Evolutionary conservation across 208 protist genomes (phyloP).

Genomic region (Leishmania gerbilli): DNA sequence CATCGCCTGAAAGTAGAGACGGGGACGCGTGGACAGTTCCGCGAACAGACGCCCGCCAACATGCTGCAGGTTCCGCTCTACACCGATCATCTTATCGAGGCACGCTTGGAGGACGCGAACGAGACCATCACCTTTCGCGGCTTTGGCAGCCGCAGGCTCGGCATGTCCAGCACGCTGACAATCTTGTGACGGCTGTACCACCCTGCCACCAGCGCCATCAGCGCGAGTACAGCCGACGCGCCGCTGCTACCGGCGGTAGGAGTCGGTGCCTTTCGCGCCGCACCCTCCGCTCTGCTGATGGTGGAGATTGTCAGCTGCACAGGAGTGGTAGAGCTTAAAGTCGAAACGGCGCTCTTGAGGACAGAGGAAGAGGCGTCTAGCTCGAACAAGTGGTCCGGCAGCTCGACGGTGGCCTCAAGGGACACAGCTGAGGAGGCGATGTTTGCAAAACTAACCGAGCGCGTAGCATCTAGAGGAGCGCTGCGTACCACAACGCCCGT

Average conservation of each 20-base stretch:
- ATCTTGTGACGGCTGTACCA: slow-evolving; percentile 43
- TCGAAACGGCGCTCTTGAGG: slow-evolving; percentile 30
- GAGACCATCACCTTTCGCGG: slow-evolving; percentile 39
- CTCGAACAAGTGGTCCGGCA: slow-evolving; percentile 43
- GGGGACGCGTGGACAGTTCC: not conserved
- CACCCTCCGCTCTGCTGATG: slow-evolving; percentile 15
- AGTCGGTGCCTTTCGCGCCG: not conserved
- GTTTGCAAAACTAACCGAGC: slow-evolving; percentile 65
- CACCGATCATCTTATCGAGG: not conserved
- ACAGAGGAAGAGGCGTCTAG: slow-evolving; percentile 40
- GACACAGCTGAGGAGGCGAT: slow-evolving; percentile 40
- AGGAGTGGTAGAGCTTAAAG: slow-evolving; percentile 10
- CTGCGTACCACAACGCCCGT: slow-evolving; percentile 63
- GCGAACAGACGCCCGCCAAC: not conserved
- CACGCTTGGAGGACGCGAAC: not conserved
- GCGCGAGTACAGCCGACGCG: slow-evolving; percentile 26
- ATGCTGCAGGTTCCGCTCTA: not conserved
- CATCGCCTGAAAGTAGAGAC: not conserved
- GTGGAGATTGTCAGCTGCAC: slow-evolving; percentile 47
- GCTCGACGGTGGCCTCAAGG: slow-evolving; percentile 50
- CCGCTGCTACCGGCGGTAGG: slow-evolving; percentile 24
- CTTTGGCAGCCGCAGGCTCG: slow-evolving; percentile 45
- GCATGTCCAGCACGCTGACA: slow-evolving; percentile 38
- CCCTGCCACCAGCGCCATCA: slow-evolving; percentile 27
- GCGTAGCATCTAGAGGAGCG: slow-evolving; percentile 50